phyloP scores from a whole-genome alignment of 805 yeast genomes.

The Novakomyces olei region DNA sequence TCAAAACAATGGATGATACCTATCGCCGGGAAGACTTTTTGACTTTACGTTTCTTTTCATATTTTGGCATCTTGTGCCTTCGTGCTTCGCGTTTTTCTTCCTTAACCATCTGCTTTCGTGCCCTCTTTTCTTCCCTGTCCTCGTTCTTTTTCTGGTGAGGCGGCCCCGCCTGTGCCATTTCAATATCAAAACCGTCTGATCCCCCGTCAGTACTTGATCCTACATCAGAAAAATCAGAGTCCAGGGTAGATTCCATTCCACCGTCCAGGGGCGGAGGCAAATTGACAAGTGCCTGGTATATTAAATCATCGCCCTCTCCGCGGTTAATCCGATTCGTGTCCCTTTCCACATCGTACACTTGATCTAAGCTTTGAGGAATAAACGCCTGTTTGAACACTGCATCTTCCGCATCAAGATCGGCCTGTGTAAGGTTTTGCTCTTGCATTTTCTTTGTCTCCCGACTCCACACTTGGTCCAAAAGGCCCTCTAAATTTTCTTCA shows the following conservation, averaged over 20 bases:
- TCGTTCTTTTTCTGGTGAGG: not conserved
- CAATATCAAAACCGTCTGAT: too few relatives aligned
- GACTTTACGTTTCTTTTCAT: conserved; percentile 9
- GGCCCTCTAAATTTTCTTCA: too few relatives aligned
- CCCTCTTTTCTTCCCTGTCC: conserved; percentile 5
- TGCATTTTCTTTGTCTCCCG: too few relatives aligned
- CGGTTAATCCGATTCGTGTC: conserved; percentile 36
- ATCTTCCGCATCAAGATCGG: conserved; percentile 45
- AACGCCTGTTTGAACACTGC: conserved; percentile 69
- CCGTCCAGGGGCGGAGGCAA: conserved; percentile 5
- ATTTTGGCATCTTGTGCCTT: conserved; percentile 7
- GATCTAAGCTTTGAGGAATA: conserved; percentile 44
- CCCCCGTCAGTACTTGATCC: not conserved
- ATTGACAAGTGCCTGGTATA: conserved; percentile 17
- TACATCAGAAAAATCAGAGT: conserved; percentile 9
- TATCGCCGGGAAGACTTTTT: conserved; percentile 4
- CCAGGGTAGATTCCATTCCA: conserved; percentile 7
- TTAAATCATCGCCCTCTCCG: conserved; percentile 63
- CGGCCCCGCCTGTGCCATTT: too few relatives aligned
- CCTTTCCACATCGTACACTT: conserved; percentile 37
- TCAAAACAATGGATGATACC: not conserved
- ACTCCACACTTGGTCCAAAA: too few relatives aligned
- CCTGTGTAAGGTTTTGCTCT: too few relatives aligned
- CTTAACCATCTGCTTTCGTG: conserved; percentile 5
- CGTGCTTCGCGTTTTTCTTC: conserved; percentile 4